Evolutionary conservation across 371 early-diverging fungal genomes (phyloP).

Genomic region (Blastocladiella emersonii): DNA sequence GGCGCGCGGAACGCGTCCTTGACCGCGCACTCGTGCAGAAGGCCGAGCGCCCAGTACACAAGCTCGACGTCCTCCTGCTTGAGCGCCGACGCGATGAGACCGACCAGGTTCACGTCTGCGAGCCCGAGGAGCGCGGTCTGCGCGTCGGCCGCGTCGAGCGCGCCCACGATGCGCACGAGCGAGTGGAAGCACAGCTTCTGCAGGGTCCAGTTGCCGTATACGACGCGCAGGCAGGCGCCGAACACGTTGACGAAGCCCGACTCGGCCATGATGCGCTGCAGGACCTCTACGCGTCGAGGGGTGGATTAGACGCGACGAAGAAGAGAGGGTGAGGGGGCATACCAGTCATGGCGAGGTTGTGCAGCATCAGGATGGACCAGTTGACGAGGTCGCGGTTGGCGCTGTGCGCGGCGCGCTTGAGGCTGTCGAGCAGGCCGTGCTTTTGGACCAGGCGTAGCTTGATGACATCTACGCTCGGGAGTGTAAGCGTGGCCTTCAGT

Average conservation of each 20-base stretch:
- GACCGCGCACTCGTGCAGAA: neutral
- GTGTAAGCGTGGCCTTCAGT: too few species aligned
- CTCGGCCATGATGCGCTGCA: neutral
- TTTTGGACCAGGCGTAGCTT: neutral
- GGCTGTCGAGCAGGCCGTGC: neutral
- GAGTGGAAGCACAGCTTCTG: slow-evolving; percentile 4
- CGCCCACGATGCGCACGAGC: neutral
- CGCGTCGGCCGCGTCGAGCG: neutral
- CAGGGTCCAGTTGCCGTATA: neutral
- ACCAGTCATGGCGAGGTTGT: neutral
- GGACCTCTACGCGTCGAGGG: neutral
- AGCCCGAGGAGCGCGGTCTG: neutral
- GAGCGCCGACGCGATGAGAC: neutral
- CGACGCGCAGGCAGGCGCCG: neutral
- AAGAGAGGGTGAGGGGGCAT: neutral
- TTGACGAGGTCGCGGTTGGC: neutral
- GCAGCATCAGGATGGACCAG: neutral
- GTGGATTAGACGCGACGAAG: too few species aligned
- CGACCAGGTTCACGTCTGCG: neutral
- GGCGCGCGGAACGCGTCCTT: slow-evolving; percentile 1
- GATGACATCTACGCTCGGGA: neutral
- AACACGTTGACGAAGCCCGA: neutral
- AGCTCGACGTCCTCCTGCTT: neutral
- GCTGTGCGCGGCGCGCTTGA: neutral
- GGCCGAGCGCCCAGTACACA: neutral